Conservation (phyloP, 176 grass and related monocot genomes). For the sorghum (Sorghum bicolor) region DNA sequence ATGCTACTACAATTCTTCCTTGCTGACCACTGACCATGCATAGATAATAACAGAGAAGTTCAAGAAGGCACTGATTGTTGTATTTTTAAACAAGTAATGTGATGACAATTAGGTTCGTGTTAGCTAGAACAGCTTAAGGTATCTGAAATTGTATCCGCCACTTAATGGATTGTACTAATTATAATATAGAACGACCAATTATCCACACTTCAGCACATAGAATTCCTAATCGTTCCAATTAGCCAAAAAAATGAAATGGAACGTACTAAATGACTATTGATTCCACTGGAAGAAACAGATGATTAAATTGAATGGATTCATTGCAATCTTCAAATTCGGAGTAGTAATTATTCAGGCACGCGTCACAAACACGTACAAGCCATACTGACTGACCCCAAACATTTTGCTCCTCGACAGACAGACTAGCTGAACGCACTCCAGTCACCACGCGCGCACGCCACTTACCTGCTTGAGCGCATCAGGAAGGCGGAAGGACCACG, state of each 20-base stretch:
- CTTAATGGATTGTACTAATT: background rate
- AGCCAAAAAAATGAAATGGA: background rate
- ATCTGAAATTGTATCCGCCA: background rate
- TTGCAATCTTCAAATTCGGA: background rate
- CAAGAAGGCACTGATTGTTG: background rate
- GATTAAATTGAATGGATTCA: background rate
- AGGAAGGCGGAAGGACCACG: constrained; percentile 85
- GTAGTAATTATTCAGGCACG: background rate
- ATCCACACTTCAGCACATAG: background rate
- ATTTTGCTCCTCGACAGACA: background rate
- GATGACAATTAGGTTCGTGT: background rate
- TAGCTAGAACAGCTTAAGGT: background rate
- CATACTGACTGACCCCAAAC: background rate
- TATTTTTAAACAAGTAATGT: background rate
- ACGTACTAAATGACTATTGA: background rate
- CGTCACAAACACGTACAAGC: background rate
- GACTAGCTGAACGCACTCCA: background rate
- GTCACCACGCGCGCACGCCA: background rate
- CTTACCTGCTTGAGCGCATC: constrained; percentile 81
- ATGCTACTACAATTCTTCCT: background rate
- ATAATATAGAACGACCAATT: background rate
- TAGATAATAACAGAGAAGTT: background rate
- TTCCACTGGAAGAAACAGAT: background rate
- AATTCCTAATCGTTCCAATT: background rate
- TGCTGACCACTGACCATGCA: background rate